Conservation (phyloP, 768 basidiomycete genomes). For the Zangia roseola region DNA sequence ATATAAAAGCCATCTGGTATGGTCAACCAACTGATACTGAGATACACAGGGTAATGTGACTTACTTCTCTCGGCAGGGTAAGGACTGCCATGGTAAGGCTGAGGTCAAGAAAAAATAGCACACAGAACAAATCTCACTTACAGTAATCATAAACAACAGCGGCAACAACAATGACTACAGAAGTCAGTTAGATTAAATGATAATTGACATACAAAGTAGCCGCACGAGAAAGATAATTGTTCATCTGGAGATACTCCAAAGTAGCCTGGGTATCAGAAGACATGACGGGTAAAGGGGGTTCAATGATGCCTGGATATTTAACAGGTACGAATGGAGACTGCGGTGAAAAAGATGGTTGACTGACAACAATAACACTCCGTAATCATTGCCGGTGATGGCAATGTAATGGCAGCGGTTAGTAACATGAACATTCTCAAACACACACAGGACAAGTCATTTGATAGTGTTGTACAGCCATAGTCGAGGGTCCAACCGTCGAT, state of each 20-base stretch:
- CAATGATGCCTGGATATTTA: too few relatives aligned
- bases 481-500: too few relatives aligned
- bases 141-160: constrained; percentile 8
- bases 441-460: too few relatives aligned
- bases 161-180: background rate
- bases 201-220: background rate
- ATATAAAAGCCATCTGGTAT: constrained; percentile 15
- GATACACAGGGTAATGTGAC: background rate
- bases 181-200: background rate
- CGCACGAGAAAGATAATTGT: background rate
- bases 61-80: constrained; percentile 2
- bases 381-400: too few relatives aligned
- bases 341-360: too few relatives aligned
- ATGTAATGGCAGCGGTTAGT: too few relatives aligned
- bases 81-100: background rate
- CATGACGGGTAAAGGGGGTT: background rate
- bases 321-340: too few relatives aligned
- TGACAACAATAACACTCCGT: too few relatives aligned
- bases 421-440: too few relatives aligned
- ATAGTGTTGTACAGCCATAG: too few relatives aligned
- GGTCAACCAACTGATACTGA: background rate
- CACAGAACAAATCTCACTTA: background rate
- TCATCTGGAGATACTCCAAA: background rate
- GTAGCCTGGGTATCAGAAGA: background rate
- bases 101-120: background rate